Base-by-base conservation (phyloP, 75 land plant genomes). In the Picea sitchensis region DNA sequence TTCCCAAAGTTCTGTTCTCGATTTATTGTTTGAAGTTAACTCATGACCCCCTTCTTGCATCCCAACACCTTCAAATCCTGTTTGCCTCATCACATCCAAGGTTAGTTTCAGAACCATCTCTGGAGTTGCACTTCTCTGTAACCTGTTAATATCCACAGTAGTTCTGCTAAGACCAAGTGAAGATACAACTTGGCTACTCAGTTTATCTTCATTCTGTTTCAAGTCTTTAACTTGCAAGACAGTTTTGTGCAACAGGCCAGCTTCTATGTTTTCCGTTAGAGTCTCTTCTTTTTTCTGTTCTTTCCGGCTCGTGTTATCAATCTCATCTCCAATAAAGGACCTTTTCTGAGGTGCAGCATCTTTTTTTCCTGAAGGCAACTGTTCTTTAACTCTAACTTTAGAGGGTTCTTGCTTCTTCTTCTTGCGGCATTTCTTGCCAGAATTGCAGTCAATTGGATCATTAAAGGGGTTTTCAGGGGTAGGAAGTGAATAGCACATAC, bases 401-500 rank as follows among this genome's bases (percentile, higher is more conserved):
- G 51, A 71, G n/a, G 36, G 23, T 9, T 38, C 23, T 71, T 38
- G 36, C 73, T 71, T 71, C 11, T 51, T 51, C 56, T 51, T 51
- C 51, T 67, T 71, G 54, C 21, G 13, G n/a, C 54, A n/a, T 38
- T 41, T 71, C 51, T 44, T 71, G 18, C n/a, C 51, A 71, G 73
- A 41, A 44, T 9, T 71, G 54, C 18, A 12, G 3, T 76, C 84
- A 47, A 76, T 44, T 13, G 79, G 81, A 15, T 94, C 95, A 81
- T 90, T 92, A 81, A 89, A 96, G 61, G 99, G 99, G 77, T 96
- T 93, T 36, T 94, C 98, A 3, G 85, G 91, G n/a, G 98, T 96
- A 12, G 99, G 99, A 76, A 94, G 95, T 63, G 92, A 86, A 76
- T 80, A 96, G 71, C 99, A 96, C 99, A 96, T 96, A 20, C 97